These are phyloP conservation scores for Aspergillus tamarii DNA, from an alignment of 2,329 filamentous ascomycete species.

Conservation along the genomic window DNA sequence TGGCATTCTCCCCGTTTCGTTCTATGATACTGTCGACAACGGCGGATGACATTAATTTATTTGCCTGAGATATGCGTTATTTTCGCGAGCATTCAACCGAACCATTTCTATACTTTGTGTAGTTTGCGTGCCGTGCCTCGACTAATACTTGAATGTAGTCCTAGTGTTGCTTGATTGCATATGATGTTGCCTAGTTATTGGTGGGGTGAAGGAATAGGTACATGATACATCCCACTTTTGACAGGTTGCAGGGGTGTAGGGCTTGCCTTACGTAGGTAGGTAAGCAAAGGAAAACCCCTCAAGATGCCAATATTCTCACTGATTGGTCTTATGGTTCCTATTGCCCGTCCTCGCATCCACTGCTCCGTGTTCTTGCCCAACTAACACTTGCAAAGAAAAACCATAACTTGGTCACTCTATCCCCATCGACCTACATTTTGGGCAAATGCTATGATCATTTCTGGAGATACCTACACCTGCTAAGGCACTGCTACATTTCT, in stretches of 20 bases:
- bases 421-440: neutral
- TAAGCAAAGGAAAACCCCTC: neutral
- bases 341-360: neutral
- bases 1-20: neutral
- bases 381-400: neutral
- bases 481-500: neutral
- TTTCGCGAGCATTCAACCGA: neutral
- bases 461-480: neutral
- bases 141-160: neutral
- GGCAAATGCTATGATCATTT: neutral
- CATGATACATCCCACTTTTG: neutral
- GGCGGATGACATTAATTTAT: neutral
- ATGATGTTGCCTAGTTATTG: neutral
- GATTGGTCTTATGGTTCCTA: neutral
- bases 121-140: neutral
- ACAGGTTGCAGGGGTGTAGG: neutral
- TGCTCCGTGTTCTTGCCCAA: neutral
- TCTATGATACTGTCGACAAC: neutral
- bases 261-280: neutral
- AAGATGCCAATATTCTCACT: neutral
- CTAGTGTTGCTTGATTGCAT: neutral
- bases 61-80: neutral
- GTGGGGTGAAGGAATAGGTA: neutral
- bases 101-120: neutral
- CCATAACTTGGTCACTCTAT: neutral